Conservation (phyloP, 345 rosid species). For the Hirschfeldia incana region DNA sequence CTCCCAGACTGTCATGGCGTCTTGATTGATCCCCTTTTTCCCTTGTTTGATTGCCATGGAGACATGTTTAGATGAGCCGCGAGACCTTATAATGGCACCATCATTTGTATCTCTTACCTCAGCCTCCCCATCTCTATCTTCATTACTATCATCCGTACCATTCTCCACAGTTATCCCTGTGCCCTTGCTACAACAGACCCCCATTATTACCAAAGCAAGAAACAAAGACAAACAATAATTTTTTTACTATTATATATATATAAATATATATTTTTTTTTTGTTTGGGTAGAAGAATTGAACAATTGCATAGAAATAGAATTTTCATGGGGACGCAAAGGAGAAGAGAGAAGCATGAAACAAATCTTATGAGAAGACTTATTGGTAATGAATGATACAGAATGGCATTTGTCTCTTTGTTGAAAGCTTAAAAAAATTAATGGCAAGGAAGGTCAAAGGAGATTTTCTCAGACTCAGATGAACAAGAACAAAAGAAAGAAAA, state of each 20-base stretch:
- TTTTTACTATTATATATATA: too few relatives aligned
- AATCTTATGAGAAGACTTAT: constrained; percentile 10
- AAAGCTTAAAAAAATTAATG: constrained; percentile 21
- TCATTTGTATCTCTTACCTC: constrained; percentile 42
- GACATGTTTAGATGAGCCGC: constrained; percentile 56
- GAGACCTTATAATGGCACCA: constrained; percentile 65
- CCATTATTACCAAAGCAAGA: constrained; percentile 51
- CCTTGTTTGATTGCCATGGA: constrained; percentile 86
- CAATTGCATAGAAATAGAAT: background rate
- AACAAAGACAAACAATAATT: background rate
- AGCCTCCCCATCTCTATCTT: constrained; percentile 34
- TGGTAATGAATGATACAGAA: constrained; percentile 2
- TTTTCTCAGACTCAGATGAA: constrained; percentile 24
- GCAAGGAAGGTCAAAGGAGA: constrained; percentile 6
- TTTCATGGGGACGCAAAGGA: constrained; percentile 26
- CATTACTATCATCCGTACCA: constrained; percentile 37
- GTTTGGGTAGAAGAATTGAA: constrained; percentile 9
- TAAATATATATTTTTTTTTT: too few relatives aligned
- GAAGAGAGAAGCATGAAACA: constrained; percentile 28
- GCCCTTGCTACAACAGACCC: constrained; percentile 76
- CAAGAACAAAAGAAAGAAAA: constrained; percentile 9
- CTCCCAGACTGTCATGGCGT: constrained; percentile 95
- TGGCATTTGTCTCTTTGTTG: constrained; percentile 17
- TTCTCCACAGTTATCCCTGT: constrained; percentile 25
- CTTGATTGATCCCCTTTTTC: constrained; percentile 81